Conservation (phyloP, 371 early-diverging fungal species). For the Funneliformis caledonium region DNA sequence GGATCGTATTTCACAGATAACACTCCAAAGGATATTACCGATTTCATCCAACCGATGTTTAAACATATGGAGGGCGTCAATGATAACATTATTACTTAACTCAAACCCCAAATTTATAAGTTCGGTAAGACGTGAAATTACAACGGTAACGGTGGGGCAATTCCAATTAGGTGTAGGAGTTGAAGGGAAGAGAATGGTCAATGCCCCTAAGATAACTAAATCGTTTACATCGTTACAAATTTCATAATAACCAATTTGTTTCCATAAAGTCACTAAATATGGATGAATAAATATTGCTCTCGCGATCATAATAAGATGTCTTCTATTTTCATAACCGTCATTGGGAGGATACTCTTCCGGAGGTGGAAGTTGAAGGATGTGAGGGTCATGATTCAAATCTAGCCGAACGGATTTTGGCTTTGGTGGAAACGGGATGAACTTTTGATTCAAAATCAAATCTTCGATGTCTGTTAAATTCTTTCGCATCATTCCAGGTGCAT, state of each 20-base stretch:
- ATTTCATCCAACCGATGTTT: not conserved
- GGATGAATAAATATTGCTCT: constrained; percentile 29
- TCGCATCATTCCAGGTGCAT: not conserved
- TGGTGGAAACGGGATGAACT: constrained; percentile 3
- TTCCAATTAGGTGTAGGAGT: not conserved
- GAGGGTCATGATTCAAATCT: too few species aligned
- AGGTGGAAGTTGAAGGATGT: not conserved
- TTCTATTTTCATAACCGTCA: constrained; percentile 32
- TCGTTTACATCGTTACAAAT: constrained; percentile 17
- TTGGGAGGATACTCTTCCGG: constrained; percentile 32
- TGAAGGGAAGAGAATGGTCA: not conserved
- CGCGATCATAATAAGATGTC: constrained; percentile 23
- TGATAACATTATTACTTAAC: not conserved
- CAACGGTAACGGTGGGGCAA: not conserved
- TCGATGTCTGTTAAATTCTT: constrained; percentile 11
- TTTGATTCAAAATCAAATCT: not conserved
- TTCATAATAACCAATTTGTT: not conserved
- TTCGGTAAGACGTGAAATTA: not conserved
- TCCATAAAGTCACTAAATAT: not conserved
- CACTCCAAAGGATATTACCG: not conserved
- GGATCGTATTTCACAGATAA: too few species aligned
- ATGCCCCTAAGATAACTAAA: not conserved
- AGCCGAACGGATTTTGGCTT: not conserved
- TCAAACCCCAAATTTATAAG: not conserved
- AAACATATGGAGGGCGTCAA: not conserved